These are phyloP conservation scores for Grifola frondosa DNA, from an alignment of 1,284 basidiomycete genomes.

Conservation along the genomic window DNA sequence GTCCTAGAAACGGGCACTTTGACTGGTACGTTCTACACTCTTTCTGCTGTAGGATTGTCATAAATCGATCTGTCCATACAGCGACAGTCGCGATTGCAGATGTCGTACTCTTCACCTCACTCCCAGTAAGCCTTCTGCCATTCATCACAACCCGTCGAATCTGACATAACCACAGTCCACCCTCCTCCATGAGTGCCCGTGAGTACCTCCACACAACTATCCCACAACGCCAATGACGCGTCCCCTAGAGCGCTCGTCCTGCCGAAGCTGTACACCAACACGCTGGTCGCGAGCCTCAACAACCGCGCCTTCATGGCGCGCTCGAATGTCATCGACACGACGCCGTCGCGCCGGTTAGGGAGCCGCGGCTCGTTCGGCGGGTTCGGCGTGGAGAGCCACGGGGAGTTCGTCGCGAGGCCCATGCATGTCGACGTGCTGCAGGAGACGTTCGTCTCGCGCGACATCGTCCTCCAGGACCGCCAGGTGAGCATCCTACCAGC, in stretches of 20 bases:
- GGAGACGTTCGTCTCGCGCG: too few relatives aligned
- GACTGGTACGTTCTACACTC: not conserved
- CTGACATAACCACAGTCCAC: not conserved
- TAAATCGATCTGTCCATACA: not conserved
- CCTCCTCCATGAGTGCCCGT: constrained; percentile 3
- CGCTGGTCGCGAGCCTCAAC: not conserved
- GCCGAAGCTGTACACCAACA: not conserved
- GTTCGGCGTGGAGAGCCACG: too few relatives aligned
- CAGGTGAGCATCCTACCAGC: too few relatives aligned
- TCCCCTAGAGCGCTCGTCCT: not conserved
- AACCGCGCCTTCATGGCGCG: not conserved
- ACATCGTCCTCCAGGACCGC: too few relatives aligned
- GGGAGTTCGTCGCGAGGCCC: too few relatives aligned
- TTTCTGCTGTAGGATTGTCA: not conserved
- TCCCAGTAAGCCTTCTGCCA: not conserved
- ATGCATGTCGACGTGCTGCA: too few relatives aligned
- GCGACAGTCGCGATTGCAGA: constrained; percentile 1
- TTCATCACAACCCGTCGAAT: not conserved
- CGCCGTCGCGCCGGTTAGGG: too few relatives aligned
- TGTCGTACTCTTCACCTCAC: not conserved
- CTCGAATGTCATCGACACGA: too few relatives aligned
- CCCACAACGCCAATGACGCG: not conserved
- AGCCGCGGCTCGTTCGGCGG: too few relatives aligned
- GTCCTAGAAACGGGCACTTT: constrained; percentile 2
- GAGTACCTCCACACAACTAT: not conserved